phyloP scores from a whole-genome alignment of 1,139 yeast genomes.

The Debaryomyces subglobosus region DNA sequence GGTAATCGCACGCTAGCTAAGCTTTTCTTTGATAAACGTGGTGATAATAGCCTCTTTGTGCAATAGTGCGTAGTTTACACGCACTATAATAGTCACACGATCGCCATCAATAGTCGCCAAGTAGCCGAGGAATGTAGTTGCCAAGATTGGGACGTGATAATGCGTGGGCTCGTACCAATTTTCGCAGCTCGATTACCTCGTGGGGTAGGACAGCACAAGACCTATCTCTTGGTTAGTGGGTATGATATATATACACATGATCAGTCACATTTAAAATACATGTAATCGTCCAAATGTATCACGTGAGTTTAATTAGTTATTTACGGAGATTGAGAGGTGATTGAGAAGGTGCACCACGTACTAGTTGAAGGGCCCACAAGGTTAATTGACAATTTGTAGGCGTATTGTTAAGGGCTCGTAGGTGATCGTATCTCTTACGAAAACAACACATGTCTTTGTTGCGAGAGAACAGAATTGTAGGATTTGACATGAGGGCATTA shows the following conservation, averaged over 20 bases:
- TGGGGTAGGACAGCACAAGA: background rate
- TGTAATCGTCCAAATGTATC: background rate
- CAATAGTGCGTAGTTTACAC: background rate
- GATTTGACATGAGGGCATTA: background rate
- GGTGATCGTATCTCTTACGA: background rate
- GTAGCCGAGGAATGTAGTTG: background rate
- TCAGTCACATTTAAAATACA: background rate
- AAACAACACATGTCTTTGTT: background rate
- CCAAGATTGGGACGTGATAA: background rate
- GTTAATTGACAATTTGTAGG: background rate
- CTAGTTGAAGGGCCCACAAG: background rate
- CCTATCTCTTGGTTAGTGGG: background rate
- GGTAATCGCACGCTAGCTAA: background rate
- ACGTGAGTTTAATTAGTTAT: background rate
- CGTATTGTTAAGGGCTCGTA: background rate
- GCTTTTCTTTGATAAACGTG: conserved; percentile 1
- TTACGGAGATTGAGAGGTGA: background rate
- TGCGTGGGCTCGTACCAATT: background rate
- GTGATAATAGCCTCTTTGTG: background rate
- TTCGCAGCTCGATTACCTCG: background rate
- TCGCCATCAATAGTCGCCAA: background rate
- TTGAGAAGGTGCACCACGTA: background rate
- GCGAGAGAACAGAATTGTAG: background rate
- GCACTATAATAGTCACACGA: background rate
- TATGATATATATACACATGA: background rate